Percentiles rank a stretch among this genome's conserved stretches.
Conservation (phyloP, 345 rosid genomes). For the Aquilaria yunnanensis region DNA sequence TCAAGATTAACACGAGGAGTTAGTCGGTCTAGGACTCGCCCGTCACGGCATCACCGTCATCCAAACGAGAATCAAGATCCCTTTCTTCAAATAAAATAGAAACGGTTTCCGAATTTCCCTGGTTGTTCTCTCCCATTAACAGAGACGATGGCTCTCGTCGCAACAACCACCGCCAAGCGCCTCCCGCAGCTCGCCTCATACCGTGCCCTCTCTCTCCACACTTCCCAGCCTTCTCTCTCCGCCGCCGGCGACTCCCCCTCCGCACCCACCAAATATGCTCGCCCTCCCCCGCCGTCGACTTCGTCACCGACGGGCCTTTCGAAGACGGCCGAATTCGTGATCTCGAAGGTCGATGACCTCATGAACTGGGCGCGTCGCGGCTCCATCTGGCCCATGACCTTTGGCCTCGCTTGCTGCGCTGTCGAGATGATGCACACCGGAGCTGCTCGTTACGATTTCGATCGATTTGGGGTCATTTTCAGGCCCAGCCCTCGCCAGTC, state of each 20-base stretch:
- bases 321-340: conserved; percentile 83
- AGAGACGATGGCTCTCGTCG: conserved; percentile 49
- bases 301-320: conserved; percentile 56
- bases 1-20: no score
- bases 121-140: neutral
- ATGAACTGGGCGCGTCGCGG: conserved; percentile 95
- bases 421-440: conserved; percentile 99
- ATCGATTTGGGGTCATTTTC: conserved; percentile 89
- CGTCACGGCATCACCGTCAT: no score
- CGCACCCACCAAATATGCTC: conserved; percentile 57
- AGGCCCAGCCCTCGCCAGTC: conserved; percentile 99
- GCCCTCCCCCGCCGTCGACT: conserved; percentile 56
- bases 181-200: conserved; percentile 49
- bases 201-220: conserved; percentile 46
- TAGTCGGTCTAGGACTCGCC: no score
- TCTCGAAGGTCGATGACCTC: conserved; percentile 92
- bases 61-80: no score
- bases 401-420: conserved; percentile 98
- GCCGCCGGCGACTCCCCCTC: conserved; percentile 40
- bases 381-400: conserved; percentile 99
- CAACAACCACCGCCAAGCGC: conserved; percentile 44
- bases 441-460: conserved; percentile 96
- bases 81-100: no score
- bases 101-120: neutral
- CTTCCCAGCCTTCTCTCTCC: conserved; percentile 43